Evolutionary conservation across 345 rosid genomes (phyloP).

Genomic region (Anacardium occidentale): DNA sequence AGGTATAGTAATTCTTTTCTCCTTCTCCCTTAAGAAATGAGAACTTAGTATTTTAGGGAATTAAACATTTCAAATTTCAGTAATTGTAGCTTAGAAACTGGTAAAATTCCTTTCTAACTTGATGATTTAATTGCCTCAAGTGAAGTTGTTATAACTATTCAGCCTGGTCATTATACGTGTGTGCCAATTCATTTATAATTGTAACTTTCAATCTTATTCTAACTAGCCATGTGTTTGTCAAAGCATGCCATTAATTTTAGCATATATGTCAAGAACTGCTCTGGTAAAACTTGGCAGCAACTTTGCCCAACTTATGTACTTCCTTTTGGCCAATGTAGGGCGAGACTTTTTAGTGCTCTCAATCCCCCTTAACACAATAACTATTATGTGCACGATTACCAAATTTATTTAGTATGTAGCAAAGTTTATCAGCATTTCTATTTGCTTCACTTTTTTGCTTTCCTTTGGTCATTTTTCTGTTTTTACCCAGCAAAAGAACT

Average conservation of each 20-base stretch:
- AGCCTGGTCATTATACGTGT: background rate
- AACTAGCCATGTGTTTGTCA: background rate
- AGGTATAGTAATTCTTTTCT: conserved; percentile 41
- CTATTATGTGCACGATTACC: no score
- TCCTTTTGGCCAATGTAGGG: background rate
- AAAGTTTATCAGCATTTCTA: background rate
- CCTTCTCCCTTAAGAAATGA: background rate
- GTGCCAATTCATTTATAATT: background rate
- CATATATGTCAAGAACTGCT: background rate
- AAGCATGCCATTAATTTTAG: background rate
- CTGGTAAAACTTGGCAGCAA: background rate
- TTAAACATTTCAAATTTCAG: background rate
- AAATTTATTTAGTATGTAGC: background rate
- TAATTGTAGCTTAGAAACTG: background rate
- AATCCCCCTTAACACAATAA: background rate
- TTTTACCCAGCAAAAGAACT: background rate
- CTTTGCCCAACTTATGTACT: background rate
- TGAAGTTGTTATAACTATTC: background rate
- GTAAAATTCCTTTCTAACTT: background rate
- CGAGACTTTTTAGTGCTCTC: background rate
- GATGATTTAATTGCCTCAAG: background rate
- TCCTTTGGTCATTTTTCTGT: background rate
- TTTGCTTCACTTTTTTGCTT: background rate
- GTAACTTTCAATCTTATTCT: background rate
- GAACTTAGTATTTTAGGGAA: background rate